These are phyloP conservation scores for Corylus heterophylla DNA, from an alignment of 306 rosid genomes.

Conservation along the genomic window DNA sequence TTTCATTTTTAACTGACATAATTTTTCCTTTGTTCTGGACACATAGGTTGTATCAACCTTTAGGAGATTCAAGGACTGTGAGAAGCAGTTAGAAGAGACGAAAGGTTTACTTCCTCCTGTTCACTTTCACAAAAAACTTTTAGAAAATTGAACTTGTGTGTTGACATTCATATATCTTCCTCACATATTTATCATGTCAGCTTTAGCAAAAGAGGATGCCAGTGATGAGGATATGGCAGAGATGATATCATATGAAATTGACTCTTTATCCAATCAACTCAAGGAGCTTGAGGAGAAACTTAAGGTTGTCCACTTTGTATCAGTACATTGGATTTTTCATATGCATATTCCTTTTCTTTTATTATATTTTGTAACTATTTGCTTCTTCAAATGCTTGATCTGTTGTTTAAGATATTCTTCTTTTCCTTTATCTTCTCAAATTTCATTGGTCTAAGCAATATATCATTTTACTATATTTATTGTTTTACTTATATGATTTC, in stretches of 20 bases:
- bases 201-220: slow-evolving; percentile 73
- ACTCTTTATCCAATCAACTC: slow-evolving; percentile 63
- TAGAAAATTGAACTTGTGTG: slow-evolving; percentile 1
- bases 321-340: slow-evolving; percentile 25
- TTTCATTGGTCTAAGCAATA: neutral
- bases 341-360: slow-evolving; percentile 12
- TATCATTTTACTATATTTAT: slow-evolving; percentile 19
- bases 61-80: slow-evolving; percentile 74
- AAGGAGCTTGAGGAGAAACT: slow-evolving; percentile 70
- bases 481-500: slow-evolving; percentile 11
- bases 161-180: slow-evolving; percentile 9
- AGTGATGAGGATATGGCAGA: slow-evolving; percentile 88
- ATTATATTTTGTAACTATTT: neutral
- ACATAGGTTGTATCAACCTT: slow-evolving; percentile 74
- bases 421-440: neutral
- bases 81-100: slow-evolving; percentile 75
- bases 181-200: slow-evolving; percentile 40
- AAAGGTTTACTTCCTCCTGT: slow-evolving; percentile 57
- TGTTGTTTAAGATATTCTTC: too few species aligned
- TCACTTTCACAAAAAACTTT: neutral
- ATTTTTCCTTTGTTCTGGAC: slow-evolving; percentile 10
- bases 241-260: slow-evolving; percentile 75
- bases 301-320: slow-evolving; percentile 43
- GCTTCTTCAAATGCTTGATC: neutral
- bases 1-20: neutral